Evolutionary conservation across 2,329 filamentous ascomycete genomes (phyloP).

Genomic region (Colletotrichum lupini): DNA sequence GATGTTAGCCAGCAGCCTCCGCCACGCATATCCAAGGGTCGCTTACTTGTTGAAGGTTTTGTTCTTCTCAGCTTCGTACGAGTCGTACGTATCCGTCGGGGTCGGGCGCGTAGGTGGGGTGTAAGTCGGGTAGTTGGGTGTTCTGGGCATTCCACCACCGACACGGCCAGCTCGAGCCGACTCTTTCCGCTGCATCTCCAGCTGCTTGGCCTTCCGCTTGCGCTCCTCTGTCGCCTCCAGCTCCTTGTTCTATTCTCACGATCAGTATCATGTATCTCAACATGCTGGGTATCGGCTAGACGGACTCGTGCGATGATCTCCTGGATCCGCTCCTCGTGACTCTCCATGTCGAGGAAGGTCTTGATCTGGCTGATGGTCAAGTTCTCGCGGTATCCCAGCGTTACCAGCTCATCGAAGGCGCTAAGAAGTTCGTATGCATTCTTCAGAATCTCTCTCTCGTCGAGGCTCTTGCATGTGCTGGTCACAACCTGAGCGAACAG

Average conservation of each 20-base stretch:
- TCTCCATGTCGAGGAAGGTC: conserved; percentile 99
- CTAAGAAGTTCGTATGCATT: conserved; percentile 97
- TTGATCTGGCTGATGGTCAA: conserved; percentile 97
- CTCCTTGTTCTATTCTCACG: conserved; percentile 84
- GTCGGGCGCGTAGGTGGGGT: conserved; percentile 81
- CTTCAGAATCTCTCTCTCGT: conserved; percentile 93
- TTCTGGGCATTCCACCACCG: conserved; percentile 68
- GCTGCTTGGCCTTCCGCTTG: conserved; percentile 97
- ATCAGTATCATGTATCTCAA: conserved; percentile 36
- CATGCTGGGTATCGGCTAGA: conserved; percentile 27
- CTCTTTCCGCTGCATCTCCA: conserved; percentile 99
- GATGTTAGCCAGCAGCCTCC: neutral
- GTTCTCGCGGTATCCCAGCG: conserved; percentile 95
- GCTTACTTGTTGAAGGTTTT: conserved; percentile 84
- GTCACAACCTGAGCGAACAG: conserved; percentile 97
- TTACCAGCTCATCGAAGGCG: conserved; percentile 97
- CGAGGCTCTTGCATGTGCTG: conserved; percentile 94
- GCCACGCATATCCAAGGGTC: neutral
- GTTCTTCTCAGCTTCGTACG: conserved; percentile 97
- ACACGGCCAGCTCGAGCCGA: conserved; percentile 80
- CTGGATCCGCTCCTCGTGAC: conserved; percentile 98
- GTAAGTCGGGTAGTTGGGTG: conserved; percentile 89
- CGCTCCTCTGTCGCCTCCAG: conserved; percentile 97
- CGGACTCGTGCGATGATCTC: conserved; percentile 92
- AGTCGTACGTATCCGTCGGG: conserved; percentile 86